Base-by-base conservation (phyloP, 2,329 filamentous ascomycete genomes). In the Colletotrichum melonis region DNA sequence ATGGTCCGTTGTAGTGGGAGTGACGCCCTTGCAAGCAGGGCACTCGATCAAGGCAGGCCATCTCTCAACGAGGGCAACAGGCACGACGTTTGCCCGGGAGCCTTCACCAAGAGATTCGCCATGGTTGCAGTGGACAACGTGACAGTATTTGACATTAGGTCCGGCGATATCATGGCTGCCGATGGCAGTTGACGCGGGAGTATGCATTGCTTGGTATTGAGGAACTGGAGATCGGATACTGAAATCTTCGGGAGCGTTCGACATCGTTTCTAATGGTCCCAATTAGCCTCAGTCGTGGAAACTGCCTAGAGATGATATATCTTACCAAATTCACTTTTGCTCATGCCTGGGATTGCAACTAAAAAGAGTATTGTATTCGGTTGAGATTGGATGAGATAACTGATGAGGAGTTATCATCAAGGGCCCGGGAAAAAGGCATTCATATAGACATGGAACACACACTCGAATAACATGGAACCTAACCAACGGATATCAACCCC, bases 1-100 rank as follows among this genome's bases (percentile, higher is more conserved):
- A n/a, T 75, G 66, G 22, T 73, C 58, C 0, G 59, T 71, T 14
- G 26, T 58, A 9, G 73, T 74, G 16, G 66, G 62, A 19, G 57
- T 30, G 35, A 74, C 59, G 7, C 64, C 57, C 28, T 63, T 56
- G 63, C 73, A 75, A 11, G 35, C 71, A 7, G 73, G 73, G 28
- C 73, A 74, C 42, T 75, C 66, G 19, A 71, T 62, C 14, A 69
- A 52, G 24, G 73, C 73, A 9, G 73, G 73, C 46, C 49, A 71
- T 46, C 71, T 59, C 1, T 42, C 55, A 24, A 75, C 35, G 19
- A 75, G 59, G 42, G 73, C 35, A 8, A 74, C 9, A 38, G 73
- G 73, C 2, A 75, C 59, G 16, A 74, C 32, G 55, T 75, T 74
- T 6, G 72, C 30, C 4, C 35, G 30, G 28, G 68, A 63, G 5